Evolutionary conservation across 2,329 filamentous ascomycete species (phyloP), one percentile per base, ranked within the genome.

Genomic region (Cladosporium sp.): DNA sequence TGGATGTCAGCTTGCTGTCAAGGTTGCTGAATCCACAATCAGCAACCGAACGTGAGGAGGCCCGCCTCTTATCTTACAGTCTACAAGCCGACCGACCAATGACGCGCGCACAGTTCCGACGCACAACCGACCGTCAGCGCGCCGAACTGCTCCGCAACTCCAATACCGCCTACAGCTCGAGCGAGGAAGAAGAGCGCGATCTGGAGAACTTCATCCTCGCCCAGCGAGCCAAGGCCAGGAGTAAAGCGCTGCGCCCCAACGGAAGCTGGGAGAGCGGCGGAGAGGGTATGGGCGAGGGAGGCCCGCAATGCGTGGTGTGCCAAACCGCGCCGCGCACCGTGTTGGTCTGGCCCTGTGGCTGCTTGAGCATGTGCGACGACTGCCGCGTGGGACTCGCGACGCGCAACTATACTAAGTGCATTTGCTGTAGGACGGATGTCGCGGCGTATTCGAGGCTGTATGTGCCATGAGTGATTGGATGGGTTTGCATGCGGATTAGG

Each of bases 331-430:
- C 90, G 3, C 79, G 93, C 15, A 95, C 88, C 7, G 87, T 97
- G 54, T 87, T 99, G 49, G 86, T 96, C 2, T 97, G 93, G 93
- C 93, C 93, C 0, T 99, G 93, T 67, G 87, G 93, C 2, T 99
- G 93, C 66, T 77, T 99, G 52, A 92, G 89, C 59, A 78, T 97
- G 11, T 97, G 93, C 66, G 93, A 99, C 67, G 93, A 97, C 59
- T 97, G 93, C 66, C 80, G 93, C 27, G 88, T 97, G 30, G 92
- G 89, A 38, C 77, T 97, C 55, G 93, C 93, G 3, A 91, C 95
- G 83, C 95, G 96, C 67, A 97, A 97, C 67, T 97, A 95, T 67
- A 89, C 91, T 57, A 95, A 89, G 65, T 99, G 93, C 66, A 91
- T 97, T 34, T 97, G 92, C 63, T 97, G 93, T 68, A 80, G 93